phyloP scores from a whole-genome alignment of 2,329 filamentous ascomycete species.

The Diaporthe caulivora region DNA sequence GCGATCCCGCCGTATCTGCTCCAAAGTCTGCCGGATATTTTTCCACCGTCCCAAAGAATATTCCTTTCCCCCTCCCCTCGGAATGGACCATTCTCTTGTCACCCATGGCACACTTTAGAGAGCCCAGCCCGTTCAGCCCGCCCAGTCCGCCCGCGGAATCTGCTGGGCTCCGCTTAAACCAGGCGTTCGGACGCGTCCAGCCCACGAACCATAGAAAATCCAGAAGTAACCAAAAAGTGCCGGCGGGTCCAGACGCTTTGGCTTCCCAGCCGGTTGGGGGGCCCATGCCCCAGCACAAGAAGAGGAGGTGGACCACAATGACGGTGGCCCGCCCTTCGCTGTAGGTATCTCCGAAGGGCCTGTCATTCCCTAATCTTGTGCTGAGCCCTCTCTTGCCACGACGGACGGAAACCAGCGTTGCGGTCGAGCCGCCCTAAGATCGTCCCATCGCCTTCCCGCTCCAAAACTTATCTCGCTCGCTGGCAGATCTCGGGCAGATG shows the following conservation, averaged over 20 bases:
- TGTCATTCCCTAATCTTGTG: conserved; percentile 17
- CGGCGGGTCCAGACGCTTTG: conserved; percentile 2
- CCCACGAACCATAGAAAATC: neutral
- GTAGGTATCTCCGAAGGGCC: conserved; percentile 28
- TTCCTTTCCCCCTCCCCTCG: neutral
- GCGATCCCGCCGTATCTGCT: neutral
- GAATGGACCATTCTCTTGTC: conserved; percentile 7
- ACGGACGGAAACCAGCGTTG: neutral
- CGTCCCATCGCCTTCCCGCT: conserved; percentile 19
- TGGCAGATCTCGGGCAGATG: conserved; percentile 15
- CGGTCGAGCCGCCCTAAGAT: neutral
- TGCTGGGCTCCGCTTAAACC: conserved; percentile 20
- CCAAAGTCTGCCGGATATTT: neutral
- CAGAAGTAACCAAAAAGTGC: neutral
- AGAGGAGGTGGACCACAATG: conserved; percentile 12
- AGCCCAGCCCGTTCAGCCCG: neutral
- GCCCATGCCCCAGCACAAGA: neutral
- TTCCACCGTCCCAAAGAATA: neutral
- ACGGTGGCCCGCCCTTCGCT: conserved; percentile 5
- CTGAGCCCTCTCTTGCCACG: neutral
- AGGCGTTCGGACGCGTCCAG: neutral
- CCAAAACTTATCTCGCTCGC: conserved; percentile 27
- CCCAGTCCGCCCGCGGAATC: conserved; percentile 17
- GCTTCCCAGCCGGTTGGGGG: neutral
- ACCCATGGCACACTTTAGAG: neutral